Evolutionary conservation across 352 stramenopile genomes (phyloP), one percentile per base, ranked within the genome.

Genomic region (Globisporangium yorkense): DNA sequence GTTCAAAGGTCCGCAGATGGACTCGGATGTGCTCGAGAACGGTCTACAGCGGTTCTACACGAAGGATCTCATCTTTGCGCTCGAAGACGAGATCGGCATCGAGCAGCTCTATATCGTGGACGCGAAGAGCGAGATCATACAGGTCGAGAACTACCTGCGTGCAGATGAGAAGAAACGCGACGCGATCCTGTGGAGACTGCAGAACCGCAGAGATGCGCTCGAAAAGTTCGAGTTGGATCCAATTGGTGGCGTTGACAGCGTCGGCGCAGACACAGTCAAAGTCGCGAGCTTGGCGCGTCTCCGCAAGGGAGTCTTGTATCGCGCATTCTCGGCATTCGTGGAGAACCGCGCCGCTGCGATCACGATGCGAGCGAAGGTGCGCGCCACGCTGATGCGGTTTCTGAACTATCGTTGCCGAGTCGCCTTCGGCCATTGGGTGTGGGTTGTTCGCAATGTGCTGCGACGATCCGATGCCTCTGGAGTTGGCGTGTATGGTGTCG

Each of bases 61-160:
- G 0, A 88, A 88, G 55, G 75, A 91, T 24, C 57, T 94, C 10
- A 65, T 94, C 1, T 56, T 87, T 1, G 74, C 80, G 0, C 65
- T 94, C 13, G 80, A 89, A 57, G 84, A 94, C 62, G 84, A 94
- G 56, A 77, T 94, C 20, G 80, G 87, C 54, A 92, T 94, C 37
- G 84, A 94, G 40, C 76, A 89, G 56, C 68, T 90, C n/a, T 94
- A 92, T 57, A 94, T 94, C 47, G 54, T 86, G 2, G 80, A 94
- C 43, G 75, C 78, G 5, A 94, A 94, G 48, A 59, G 74, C 9
- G 81, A 92, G 39, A 82, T 87, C 29, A 63, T 89, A 5, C 71
- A 78, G 53, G 72, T 86, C 5, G 80, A 94, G 47, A 88, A 89
- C 45, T 84, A 86, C 40, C 53, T 90, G n/a, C 70, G 71, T 12